phyloP scores from a whole-genome alignment of 2,329 filamentous ascomycete genomes.

The Sporothrix euskadiensis region DNA sequence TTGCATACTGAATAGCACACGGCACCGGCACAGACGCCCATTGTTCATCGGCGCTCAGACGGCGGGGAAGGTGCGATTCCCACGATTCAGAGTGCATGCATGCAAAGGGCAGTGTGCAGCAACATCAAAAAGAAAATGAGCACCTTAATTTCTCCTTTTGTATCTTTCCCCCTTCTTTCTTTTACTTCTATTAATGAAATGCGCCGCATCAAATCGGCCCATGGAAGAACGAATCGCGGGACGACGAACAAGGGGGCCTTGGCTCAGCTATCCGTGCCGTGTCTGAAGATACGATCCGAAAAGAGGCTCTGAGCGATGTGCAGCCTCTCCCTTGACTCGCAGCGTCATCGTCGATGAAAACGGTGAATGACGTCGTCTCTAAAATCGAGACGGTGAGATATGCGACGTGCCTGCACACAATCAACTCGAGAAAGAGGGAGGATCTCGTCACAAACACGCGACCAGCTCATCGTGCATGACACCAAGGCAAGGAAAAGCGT shows the following conservation, averaged over 20 bases:
- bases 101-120: not conserved
- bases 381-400: not conserved
- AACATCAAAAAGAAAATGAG: constrained; percentile 5
- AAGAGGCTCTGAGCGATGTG: constrained; percentile 7
- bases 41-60: constrained; percentile 8
- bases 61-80: not conserved
- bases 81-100: not conserved
- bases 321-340: not conserved
- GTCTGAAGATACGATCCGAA: not conserved
- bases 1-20: constrained; percentile 16
- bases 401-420: not conserved
- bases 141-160: not conserved
- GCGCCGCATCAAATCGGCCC: not conserved
- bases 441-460: not conserved
- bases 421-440: not conserved
- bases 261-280: not conserved
- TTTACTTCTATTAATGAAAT: not conserved
- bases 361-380: not conserved
- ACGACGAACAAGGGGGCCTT: not conserved
- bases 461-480: constrained; percentile 31
- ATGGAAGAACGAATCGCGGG: constrained; percentile 13
- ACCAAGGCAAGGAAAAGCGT: not conserved
- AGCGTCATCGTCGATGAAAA: not conserved
- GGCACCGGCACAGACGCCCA: constrained; percentile 6
- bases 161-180: not conserved